Percentiles rank a stretch among this genome's conserved stretches.
Evolutionary conservation across 805 yeast species (phyloP).

Genomic region (Crinitomyces ghanaensis): DNA sequence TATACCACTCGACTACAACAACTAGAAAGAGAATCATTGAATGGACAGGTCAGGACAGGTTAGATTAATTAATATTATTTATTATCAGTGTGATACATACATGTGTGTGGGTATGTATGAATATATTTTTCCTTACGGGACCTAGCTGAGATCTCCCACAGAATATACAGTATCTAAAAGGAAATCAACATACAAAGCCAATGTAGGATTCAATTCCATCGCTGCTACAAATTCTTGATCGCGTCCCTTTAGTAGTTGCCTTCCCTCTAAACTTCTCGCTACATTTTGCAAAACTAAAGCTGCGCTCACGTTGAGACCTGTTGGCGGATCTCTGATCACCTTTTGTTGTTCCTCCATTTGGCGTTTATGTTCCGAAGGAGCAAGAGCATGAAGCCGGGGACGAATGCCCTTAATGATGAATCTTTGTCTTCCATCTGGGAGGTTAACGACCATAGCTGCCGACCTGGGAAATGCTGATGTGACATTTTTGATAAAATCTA

Average conservation of each 20-base stretch:
- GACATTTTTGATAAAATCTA: conserved; percentile 91
- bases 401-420: conserved; percentile 91
- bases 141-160: too few species aligned
- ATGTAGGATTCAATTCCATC: conserved; percentile 15
- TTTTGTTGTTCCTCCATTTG: conserved; percentile 1
- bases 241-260: conserved; percentile 12
- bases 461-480: conserved; percentile 79
- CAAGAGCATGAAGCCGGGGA: conserved; percentile 47
- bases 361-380: conserved; percentile 16
- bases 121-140: too few species aligned
- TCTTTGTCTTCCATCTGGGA: conserved; percentile 54
- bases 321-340: conserved; percentile 14
- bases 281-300: conserved; percentile 28
- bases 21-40: too few species aligned
- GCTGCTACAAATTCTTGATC: conserved; percentile 16
- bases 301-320: conserved; percentile 24
- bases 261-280: conserved; percentile 22
- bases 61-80: too few species aligned
- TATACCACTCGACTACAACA: too few species aligned
- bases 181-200: conserved; percentile 18
- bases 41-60: too few species aligned
- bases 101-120: too few species aligned
- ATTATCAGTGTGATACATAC: too few species aligned
- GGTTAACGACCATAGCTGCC: conserved; percentile 81
- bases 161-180: conserved; percentile 12